phyloP scores from a whole-genome alignment of 2,329 filamentous ascomycete genomes.

The Hymenoscyphus repandus region DNA sequence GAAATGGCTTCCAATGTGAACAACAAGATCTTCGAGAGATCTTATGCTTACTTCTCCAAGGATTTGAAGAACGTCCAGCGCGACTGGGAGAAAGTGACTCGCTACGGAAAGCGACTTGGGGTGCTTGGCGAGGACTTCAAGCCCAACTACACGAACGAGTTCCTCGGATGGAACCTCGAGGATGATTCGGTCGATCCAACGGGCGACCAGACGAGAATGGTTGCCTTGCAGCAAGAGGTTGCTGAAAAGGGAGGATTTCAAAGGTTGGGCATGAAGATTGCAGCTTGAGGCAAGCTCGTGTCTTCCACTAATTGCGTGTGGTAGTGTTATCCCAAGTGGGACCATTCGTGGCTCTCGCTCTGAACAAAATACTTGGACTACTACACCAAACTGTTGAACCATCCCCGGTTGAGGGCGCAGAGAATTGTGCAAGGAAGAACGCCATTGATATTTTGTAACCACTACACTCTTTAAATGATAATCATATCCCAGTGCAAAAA shows the following conservation, averaged over 20 bases:
- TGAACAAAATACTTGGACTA: no score
- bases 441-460: no score
- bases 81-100: slow-evolving; percentile 74
- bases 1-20: slow-evolving; percentile 63
- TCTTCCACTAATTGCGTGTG: no score
- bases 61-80: slow-evolving; percentile 70
- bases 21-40: slow-evolving; percentile 75
- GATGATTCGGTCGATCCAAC: slow-evolving; percentile 60
- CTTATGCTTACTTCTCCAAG: slow-evolving; percentile 69
- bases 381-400: no score
- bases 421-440: no score
- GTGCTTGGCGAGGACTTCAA: slow-evolving; percentile 58
- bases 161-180: slow-evolving; percentile 60
- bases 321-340: no score
- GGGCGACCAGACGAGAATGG: slow-evolving; percentile 73
- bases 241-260: slow-evolving; percentile 61
- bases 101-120: slow-evolving; percentile 68
- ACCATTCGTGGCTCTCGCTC: no score
- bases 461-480: no score
- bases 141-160: slow-evolving; percentile 72
- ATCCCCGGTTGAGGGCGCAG: no score
- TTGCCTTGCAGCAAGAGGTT: slow-evolving; percentile 60
- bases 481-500: no score
- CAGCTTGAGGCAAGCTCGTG: background rate
- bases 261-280: slow-evolving; percentile 34